These are phyloP conservation scores for sunflower (Helianthus annuus) DNA, from an alignment of 129 eudicot species.

Conservation along the genomic window HanXRQr2.0-SUNRISE NC_035448.2:22840025-22840524, in stretches of 20 bases:
- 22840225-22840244: constrained; percentile 84
- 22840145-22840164: constrained; percentile 78
- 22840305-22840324: constrained; percentile 23
- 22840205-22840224: constrained; percentile 68
- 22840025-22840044: not conserved
- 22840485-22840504: too few relatives aligned
- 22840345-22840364: constrained; percentile 31
- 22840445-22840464: constrained; percentile 18
- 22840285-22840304: constrained; percentile 12
- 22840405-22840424: not conserved
- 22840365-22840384: constrained; percentile 18
- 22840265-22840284: not conserved
- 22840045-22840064: not conserved
- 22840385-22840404: not conserved
- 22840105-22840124: constrained; percentile 72
- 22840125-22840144: constrained; percentile 85
- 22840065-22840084: not conserved
- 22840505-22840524: too few relatives aligned
- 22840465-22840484: not conserved
- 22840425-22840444: not conserved
- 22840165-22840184: constrained; percentile 83
- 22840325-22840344: constrained; percentile 27
- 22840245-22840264: constrained; percentile 87
- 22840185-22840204: constrained; percentile 84
- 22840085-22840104: constrained; percentile 47